Conservation (phyloP, 805 yeast genomes). For the Teunomyces panamensis region DNA sequence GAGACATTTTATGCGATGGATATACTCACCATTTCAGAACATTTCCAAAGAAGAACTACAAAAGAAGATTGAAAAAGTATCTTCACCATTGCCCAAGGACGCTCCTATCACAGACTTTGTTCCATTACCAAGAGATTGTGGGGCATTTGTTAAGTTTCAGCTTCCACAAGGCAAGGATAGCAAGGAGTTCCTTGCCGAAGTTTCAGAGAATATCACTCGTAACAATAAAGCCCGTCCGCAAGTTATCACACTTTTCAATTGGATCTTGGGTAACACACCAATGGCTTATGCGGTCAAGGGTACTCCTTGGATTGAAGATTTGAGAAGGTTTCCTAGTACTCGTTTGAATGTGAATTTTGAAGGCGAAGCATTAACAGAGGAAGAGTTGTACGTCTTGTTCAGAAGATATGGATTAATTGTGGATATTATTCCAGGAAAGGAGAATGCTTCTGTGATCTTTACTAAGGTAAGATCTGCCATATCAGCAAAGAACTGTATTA, state of each 20-base stretch:
- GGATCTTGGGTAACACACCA: conserved; percentile 33
- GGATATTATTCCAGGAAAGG: conserved; percentile 62
- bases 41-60: conserved; percentile 14
- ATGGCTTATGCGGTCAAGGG: conserved; percentile 78
- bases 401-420: conserved; percentile 83
- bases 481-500: conserved; percentile 85
- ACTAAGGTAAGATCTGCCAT: conserved; percentile 64
- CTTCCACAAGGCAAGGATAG: conserved; percentile 52
- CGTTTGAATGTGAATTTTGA: conserved; percentile 66
- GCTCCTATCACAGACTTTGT: conserved; percentile 55
- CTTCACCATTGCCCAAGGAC: conserved; percentile 29
- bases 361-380: conserved; percentile 76
- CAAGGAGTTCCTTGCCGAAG: conserved; percentile 50
- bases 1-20: conserved; percentile 19
- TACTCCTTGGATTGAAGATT: conserved; percentile 93
- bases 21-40: conserved; percentile 13
- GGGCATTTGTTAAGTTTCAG: conserved; percentile 80
- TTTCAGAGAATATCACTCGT: conserved; percentile 45
- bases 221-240: conserved; percentile 12
- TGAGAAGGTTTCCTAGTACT: conserved; percentile 70
- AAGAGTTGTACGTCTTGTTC: conserved; percentile 73
- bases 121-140: conserved; percentile 83
- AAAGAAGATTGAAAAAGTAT: conserved; percentile 14
- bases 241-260: conserved; percentile 9
- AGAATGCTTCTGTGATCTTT: conserved; percentile 48